phyloP scores from a whole-genome alignment of 2,329 filamentous ascomycete species.

The Colletotrichum sp. region DNA sequence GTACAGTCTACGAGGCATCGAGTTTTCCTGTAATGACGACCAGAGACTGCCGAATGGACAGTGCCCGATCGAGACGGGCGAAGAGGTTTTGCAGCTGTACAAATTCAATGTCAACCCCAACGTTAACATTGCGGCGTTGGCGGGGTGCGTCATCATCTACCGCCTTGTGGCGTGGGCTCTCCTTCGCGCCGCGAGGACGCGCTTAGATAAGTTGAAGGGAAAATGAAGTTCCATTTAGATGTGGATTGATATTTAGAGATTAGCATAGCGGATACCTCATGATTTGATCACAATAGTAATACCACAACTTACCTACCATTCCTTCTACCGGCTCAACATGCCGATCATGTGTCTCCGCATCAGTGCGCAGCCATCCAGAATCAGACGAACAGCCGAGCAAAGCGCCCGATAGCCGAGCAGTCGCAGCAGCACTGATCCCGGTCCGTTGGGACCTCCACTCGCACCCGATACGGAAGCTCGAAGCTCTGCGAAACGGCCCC shows the following conservation, averaged over 20 bases:
- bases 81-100: constrained; percentile 72
- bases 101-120: constrained; percentile 66
- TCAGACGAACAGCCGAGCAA: constrained; percentile 11
- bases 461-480: constrained; percentile 9
- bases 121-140: constrained; percentile 67
- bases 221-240: background rate
- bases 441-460: background rate
- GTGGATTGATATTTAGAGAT: background rate
- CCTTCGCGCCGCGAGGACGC: constrained; percentile 58
- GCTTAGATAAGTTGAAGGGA: constrained; percentile 45
- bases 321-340: background rate
- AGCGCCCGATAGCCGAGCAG: constrained; percentile 12
- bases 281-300: background rate
- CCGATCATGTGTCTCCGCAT: background rate
- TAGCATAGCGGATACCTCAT: background rate
- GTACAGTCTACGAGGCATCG: constrained; percentile 65
- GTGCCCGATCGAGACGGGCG: constrained; percentile 70
- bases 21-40: constrained; percentile 66
- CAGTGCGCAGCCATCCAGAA: background rate
- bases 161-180: constrained; percentile 66
- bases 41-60: constrained; percentile 64
- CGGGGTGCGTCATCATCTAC: constrained; percentile 68
- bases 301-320: background rate
- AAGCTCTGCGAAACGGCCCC: background rate
- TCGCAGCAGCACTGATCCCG: constrained; percentile 10